Conservation (phyloP, 495 filamentous ascomycete genomes). For the Penicillium simplicissimum region DNA sequence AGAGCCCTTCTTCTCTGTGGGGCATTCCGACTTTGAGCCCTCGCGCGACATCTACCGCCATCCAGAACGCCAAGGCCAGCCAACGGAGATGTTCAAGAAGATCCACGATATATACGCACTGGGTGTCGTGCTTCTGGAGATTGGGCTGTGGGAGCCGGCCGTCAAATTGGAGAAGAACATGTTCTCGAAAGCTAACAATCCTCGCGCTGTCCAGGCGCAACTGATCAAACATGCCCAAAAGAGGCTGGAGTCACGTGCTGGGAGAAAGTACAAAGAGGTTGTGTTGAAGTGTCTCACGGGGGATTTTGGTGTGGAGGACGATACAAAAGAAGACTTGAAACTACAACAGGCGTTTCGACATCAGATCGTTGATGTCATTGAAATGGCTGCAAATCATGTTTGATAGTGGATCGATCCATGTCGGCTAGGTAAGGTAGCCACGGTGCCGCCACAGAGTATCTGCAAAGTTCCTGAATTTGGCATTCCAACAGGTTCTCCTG, state of each 20-base stretch:
- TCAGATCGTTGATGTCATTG: conserved; percentile 6
- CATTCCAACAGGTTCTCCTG: no score
- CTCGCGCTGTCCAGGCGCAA: conserved; percentile 2
- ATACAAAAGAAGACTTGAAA: conserved; percentile 9
- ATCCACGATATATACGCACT: conserved; percentile 7
- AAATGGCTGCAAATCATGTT: conserved; percentile 8
- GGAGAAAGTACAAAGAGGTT: conserved; percentile 4
- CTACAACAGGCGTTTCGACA: background rate
- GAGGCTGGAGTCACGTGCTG: background rate
- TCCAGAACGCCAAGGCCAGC: conserved; percentile 7
- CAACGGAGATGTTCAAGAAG: conserved; percentile 10
- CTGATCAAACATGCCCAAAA: conserved; percentile 7
- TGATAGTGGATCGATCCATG: background rate
- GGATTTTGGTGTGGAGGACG: background rate
- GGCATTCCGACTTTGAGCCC: conserved; percentile 8
- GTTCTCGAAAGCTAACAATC: background rate
- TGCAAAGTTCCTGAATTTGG: no score
- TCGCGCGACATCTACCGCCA: conserved; percentile 8
- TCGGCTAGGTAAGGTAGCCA: no score
- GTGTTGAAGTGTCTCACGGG: conserved; percentile 5
- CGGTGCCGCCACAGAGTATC: no score
- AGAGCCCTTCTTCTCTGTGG: conserved; percentile 6
- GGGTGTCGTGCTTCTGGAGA: conserved; percentile 4
- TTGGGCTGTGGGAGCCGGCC: conserved; percentile 5
- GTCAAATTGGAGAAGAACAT: conserved; percentile 6